phyloP scores from a whole-genome alignment of 768 basidiomycete genomes.

The Suillus variegatus region DNA sequence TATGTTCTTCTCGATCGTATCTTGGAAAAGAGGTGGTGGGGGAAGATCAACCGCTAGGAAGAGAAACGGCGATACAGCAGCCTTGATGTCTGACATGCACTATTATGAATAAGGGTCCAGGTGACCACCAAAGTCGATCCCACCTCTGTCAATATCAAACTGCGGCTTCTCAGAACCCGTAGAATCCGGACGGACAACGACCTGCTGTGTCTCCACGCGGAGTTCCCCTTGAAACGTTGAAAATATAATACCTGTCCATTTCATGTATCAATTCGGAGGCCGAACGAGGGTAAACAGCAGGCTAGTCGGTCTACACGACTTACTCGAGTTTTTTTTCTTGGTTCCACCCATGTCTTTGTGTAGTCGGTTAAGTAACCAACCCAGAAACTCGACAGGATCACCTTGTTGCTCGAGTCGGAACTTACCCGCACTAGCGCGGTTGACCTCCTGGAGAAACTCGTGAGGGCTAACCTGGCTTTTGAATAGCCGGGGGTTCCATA shows the following conservation, averaged over 20 bases:
- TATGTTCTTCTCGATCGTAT: constrained; percentile 95
- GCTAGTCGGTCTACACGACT: constrained; percentile 29
- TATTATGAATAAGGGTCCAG: constrained; percentile 23
- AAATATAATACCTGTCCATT: constrained; percentile 78
- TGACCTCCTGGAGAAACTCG: constrained; percentile 97
- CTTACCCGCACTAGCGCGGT: constrained; percentile 83
- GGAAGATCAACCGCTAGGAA: constrained; percentile 96
- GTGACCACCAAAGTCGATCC: constrained; percentile 19
- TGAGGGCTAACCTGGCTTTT: constrained; percentile 99
- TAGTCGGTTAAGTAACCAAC: constrained; percentile 92
- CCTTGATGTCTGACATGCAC: constrained; percentile 72
- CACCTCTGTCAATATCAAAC: constrained; percentile 95
- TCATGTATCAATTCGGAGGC: constrained; percentile 20
- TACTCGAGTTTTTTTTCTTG: constrained; percentile 90
- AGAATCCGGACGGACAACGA: constrained; percentile 78
- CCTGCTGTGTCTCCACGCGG: constrained; percentile 90
- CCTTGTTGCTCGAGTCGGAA: constrained; percentile 94
- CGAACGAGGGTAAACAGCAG: not conserved
- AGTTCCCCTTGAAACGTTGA: constrained; percentile 94
- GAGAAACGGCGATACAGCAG: constrained; percentile 84
- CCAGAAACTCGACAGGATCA: constrained; percentile 93
- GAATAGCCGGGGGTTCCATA: constrained; percentile 97
- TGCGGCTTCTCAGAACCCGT: constrained; percentile 79
- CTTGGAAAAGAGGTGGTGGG: constrained; percentile 97
- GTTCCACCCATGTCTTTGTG: constrained; percentile 94